Evolutionary conservation across 2,329 filamentous ascomycete species (phyloP).

Genomic region (Neonectria punicea): DNA sequence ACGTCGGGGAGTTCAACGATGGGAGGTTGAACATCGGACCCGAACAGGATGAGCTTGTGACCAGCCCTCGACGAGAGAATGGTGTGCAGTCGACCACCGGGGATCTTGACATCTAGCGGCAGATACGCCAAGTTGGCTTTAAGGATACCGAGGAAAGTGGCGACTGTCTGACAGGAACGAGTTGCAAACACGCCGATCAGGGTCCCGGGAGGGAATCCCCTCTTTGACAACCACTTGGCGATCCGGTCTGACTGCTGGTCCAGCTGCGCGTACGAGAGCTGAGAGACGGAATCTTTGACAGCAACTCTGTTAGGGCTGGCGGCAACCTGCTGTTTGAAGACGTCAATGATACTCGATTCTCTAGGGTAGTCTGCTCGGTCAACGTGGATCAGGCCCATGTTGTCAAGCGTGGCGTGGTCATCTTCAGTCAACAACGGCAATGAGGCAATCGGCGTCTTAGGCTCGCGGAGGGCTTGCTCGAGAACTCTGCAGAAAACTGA

Average conservation of each 20-base stretch:
- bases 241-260: conserved; percentile 28
- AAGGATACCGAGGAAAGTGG: conserved; percentile 27
- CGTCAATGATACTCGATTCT: conserved; percentile 35
- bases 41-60: conserved; percentile 17
- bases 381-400: conserved; percentile 31
- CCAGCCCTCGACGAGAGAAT: conserved; percentile 21
- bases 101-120: conserved; percentile 29
- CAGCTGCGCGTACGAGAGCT: conserved; percentile 36
- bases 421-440: conserved; percentile 17
- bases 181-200: conserved; percentile 21
- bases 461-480: conserved; percentile 22
- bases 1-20: background rate
- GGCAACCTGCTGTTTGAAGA: conserved; percentile 38
- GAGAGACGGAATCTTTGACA: conserved; percentile 26
- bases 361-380: conserved; percentile 27
- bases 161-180: conserved; percentile 23
- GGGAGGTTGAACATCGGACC: background rate
- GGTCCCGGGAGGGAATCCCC: background rate
- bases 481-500: conserved; percentile 32
- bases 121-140: conserved; percentile 34
- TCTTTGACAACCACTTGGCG: conserved; percentile 2
- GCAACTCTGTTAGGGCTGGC: conserved; percentile 25
- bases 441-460: background rate
- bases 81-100: conserved; percentile 15
- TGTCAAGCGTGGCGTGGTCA: conserved; percentile 11